phyloP scores from a whole-genome alignment of 2,329 filamentous ascomycete species.

The Lasiodiplodia theobromae region DNA sequence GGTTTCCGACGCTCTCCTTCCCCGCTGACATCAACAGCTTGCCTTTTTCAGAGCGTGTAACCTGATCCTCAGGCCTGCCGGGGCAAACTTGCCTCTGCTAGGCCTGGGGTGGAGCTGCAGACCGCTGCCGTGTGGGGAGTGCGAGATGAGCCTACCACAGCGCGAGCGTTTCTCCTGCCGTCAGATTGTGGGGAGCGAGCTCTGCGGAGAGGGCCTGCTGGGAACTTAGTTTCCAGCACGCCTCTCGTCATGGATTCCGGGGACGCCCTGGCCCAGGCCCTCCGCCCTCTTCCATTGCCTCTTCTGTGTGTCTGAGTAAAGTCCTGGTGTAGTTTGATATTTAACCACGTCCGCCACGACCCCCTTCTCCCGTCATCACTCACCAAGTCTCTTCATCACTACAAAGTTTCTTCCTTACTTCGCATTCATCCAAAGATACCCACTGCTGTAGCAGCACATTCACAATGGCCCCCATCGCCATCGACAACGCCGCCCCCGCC shows the following conservation, averaged over 20 bases:
- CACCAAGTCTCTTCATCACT: neutral
- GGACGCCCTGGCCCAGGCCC: constrained; percentile 15
- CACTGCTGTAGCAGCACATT: constrained; percentile 6
- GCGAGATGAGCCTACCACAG: constrained; percentile 18
- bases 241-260: constrained; percentile 30
- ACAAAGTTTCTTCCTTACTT: neutral
- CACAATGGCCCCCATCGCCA: constrained; percentile 43
- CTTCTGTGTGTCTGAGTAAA: constrained; percentile 8
- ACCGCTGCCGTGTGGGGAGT: constrained; percentile 4
- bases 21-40: constrained; percentile 29
- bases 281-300: constrained; percentile 13
- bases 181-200: constrained; percentile 20
- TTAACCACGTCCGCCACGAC: constrained; percentile 25
- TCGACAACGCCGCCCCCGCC: constrained; percentile 50
- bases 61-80: constrained; percentile 24
- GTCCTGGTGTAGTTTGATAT: constrained; percentile 26
- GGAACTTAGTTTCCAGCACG: constrained; percentile 29
- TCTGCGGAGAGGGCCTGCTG: constrained; percentile 23
- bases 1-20: constrained; percentile 28
- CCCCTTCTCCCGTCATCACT: neutral
- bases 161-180: constrained; percentile 11
- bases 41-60: constrained; percentile 20
- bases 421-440: constrained; percentile 9
- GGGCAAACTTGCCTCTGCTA: constrained; percentile 14
- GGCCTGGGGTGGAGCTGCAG: neutral